A percentile compares a stretch with the other conserved stretches of the same genome.
These are phyloP conservation scores for Thecaphora thlaspeos DNA, from an alignment of 1,284 basidiomycete genomes.

Conservation along the genomic window DNA sequence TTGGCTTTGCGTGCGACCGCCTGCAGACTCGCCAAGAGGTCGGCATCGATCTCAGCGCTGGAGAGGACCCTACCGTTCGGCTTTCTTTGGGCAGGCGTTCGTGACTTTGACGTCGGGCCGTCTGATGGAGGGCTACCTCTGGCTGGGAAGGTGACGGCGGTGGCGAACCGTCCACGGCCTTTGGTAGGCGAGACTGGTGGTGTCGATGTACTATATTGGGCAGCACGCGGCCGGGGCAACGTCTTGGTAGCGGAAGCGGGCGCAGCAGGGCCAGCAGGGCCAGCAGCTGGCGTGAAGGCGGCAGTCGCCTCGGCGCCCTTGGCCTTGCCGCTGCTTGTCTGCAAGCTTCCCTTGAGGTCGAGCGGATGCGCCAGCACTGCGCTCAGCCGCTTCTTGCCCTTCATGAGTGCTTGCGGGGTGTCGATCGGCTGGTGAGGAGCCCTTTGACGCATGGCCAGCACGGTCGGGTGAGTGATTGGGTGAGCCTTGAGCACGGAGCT, in stretches of 20 bases:
- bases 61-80: constrained; percentile 4
- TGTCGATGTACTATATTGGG: background rate
- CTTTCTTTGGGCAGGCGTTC: background rate
- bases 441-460: constrained; percentile 15
- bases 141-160: background rate
- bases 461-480: constrained; percentile 15
- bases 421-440: constrained; percentile 23
- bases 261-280: no score
- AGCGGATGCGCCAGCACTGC: constrained; percentile 7
- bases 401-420: constrained; percentile 27
- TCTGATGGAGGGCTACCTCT: background rate
- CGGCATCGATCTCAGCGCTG: constrained; percentile 22
- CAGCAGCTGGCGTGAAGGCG: no score
- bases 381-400: constrained; percentile 25
- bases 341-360: constrained; percentile 10
- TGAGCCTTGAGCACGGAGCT: constrained; percentile 23
- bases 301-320: no score
- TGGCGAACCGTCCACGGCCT: no score
- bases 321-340: constrained; percentile 2
- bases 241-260: no score
- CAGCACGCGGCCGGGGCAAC: no score
- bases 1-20: constrained; percentile 34
- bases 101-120: no score
- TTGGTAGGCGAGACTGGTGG: background rate
- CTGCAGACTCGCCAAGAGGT: constrained; percentile 16